Conservation (phyloP, 106 monocot species). For the Agapanthus africanus region DNA sequence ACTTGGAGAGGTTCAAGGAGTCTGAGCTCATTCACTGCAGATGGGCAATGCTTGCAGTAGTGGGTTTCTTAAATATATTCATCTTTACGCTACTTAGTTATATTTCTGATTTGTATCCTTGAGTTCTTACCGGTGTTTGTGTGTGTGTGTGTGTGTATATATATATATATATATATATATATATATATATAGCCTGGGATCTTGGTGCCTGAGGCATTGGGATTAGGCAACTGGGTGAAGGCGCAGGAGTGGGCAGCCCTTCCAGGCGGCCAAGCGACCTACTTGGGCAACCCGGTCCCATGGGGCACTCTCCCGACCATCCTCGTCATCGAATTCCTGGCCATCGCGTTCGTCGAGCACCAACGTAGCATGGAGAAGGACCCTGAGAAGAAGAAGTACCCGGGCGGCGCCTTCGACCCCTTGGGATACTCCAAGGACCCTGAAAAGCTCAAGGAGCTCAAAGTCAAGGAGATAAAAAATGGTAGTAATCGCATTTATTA, state of each 20-base stretch:
- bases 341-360: conserved; percentile 92
- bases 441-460: conserved; percentile 70
- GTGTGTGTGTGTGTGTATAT: too few species aligned
- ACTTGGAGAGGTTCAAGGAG: conserved; percentile 93
- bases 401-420: conserved; percentile 92
- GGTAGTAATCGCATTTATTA: too few species aligned
- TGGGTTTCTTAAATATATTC: too few species aligned
- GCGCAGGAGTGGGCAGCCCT: conserved; percentile 91
- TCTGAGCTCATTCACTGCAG: conserved; percentile 92
- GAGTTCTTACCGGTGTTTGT: too few species aligned
- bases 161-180: too few species aligned
- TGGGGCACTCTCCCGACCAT: conserved; percentile 91
- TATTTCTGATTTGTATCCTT: too few species aligned
- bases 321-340: conserved; percentile 71
- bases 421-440: conserved; percentile 94
- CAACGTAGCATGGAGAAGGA: conserved; percentile 98
- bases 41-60: conserved; percentile 96
- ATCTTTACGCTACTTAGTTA: too few species aligned
- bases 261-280: conserved; percentile 80
- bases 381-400: conserved; percentile 96
- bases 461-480: conserved; percentile 96
- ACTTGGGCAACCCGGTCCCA: conserved; percentile 87
- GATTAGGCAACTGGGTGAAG: conserved; percentile 92
- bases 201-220: conserved; percentile 82
- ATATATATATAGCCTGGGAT: conserved; percentile 87